Evolutionary conservation across 768 basidiomycete genomes (phyloP), one percentile per base, ranked within the genome.

Genomic region (Panus rudis): DNA sequence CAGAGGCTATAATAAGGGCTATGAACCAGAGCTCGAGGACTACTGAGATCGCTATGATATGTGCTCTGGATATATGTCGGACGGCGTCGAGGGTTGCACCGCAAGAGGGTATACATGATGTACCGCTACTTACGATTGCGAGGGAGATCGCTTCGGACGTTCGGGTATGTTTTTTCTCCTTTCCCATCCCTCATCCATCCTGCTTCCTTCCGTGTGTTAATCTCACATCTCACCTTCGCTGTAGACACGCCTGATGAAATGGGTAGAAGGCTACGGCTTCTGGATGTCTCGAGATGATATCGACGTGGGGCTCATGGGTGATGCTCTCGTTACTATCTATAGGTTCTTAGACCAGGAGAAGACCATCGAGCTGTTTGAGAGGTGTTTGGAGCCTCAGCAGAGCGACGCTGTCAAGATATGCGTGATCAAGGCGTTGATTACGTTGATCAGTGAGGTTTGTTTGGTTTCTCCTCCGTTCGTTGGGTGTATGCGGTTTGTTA

Each of bases 401-500:
- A 83, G 86, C 1, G 85, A 90, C 20, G 82, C 83, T 2, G 77
- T 88, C 51, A 92, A 92, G 66, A 76, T 83, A 10, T 77, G 78
- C 45, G 90, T 74, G 2, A 69, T 92, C 42, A 79, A 82, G 48
- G 86, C 90, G 2, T 80, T 75, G 51, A 61, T 86, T 30, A 84
- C 79, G 0, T 57, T 91, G 24, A 66, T 73, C 6, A 70, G 77
- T 41, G 88, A 92, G 68, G 84, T 80, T 54, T n/a, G n/a, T n/a
- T n/a, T n/a, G n/a, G n/a, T n/a, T n/a, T n/a, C n/a, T n/a, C n/a
- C n/a, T n/a, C n/a, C n/a, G n/a, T n/a, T n/a, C n/a, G n/a, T n/a
- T n/a, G n/a, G n/a, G n/a, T n/a, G n/a, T n/a, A n/a, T 52, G n/a
- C 25, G 12, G 14, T 44, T 23, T 48, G 10, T 26, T 30, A 3